These are phyloP conservation scores for Macrolepiota albuminosa DNA, from an alignment of 768 basidiomycete species.

Conservation along the genomic window DNA sequence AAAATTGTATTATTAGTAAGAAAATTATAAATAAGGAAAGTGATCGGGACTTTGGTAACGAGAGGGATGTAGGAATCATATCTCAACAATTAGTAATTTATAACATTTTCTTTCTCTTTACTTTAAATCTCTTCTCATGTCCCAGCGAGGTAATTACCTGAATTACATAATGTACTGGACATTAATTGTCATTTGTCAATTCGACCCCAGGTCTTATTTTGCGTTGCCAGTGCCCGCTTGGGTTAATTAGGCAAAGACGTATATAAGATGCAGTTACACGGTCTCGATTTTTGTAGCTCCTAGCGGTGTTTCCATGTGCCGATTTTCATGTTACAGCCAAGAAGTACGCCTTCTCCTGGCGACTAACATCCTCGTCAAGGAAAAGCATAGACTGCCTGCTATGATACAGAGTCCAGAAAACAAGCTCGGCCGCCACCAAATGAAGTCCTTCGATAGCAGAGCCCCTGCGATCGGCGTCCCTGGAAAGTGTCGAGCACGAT, in stretches of 20 bases:
- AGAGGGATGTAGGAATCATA: too few species aligned
- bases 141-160: too few species aligned
- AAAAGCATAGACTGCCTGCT: slow-evolving; percentile 25
- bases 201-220: too few species aligned
- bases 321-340: slow-evolving; percentile 5
- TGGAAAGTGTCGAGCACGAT: slow-evolving; percentile 9
- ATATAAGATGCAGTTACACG: neutral
- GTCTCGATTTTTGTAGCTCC: neutral
- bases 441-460: slow-evolving; percentile 42
- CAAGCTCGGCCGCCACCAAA: slow-evolving; percentile 57
- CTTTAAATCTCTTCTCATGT: too few species aligned
- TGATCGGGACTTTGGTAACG: too few species aligned
- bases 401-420: slow-evolving; percentile 43
- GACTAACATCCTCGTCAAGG: slow-evolving; percentile 20
- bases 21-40: too few species aligned
- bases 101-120: too few species aligned
- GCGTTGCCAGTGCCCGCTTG: too few species aligned
- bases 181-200: too few species aligned
- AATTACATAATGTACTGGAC: too few species aligned
- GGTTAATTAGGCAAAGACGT: neutral
- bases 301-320: neutral
- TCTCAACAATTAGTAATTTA: slow-evolving; percentile 15
- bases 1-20: too few species aligned
- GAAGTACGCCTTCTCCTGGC: slow-evolving; percentile 21
- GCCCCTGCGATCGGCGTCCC: slow-evolving; percentile 58